Base-by-base conservation (phyloP, 2,329 filamentous ascomycete genomes). In the Neonectria coccinea region DNA sequence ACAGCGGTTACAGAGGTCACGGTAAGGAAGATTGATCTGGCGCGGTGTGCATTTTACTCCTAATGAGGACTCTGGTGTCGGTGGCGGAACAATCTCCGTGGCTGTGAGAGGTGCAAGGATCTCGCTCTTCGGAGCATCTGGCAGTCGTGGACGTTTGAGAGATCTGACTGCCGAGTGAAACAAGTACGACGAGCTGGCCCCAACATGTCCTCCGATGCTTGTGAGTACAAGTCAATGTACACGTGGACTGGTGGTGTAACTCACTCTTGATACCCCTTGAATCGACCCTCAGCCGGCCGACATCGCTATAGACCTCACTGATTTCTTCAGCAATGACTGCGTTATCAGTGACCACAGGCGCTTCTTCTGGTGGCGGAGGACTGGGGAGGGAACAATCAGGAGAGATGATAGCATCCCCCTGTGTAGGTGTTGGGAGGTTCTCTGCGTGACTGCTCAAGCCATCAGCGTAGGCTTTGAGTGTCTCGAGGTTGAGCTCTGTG, bases 121-220 rank as follows among this genome's bases (percentile, higher is more conserved):
- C 7, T 64, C 56, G 33, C 42, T 64, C 20, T 60, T 64, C 18
- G 61, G 50, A 12, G 61, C 47, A 60, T 51, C 56, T 16, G 61
- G 51, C 5, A 42, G 44, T n/a, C 56, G 56, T 22, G 50, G 61
- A 6, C 53, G 56, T 25, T 59, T 64, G 16, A 64, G 47, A 7
- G 51, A 56, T 5, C 61, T n/a, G 9, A 64, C 61, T 56, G 56
- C 56, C 20, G 61, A 64, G 56, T 64, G 61, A 8, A 64, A 64
- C 16, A 64, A 25, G 47, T 60, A 64, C 14, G 56, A 29, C 9
- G 61, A 64, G 14, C 61, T 64, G 10, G 44, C 42, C 5, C 61
- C 61, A 2, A 64, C 61, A 33, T 64, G 47, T 55, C 50, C 61
- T 64, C 12, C 2, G 18, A 18, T 41, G 1, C 18, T 31, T n/a